phyloP scores from a whole-genome alignment of 495 filamentous ascomycete species.

The Beverwykella pulmonaria region DNA sequence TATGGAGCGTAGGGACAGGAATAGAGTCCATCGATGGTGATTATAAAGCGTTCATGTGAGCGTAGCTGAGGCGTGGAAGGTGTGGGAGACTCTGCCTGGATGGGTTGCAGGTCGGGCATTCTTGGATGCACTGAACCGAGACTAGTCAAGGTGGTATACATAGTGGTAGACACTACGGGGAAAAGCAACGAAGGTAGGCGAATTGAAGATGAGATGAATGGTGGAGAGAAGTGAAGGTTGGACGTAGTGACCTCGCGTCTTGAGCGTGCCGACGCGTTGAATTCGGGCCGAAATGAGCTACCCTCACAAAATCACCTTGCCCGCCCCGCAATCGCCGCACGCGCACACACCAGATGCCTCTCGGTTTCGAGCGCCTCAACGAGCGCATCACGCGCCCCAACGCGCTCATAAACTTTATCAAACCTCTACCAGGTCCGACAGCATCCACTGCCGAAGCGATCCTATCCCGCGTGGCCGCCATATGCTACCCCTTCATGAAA shows the following conservation, averaged over 20 bases:
- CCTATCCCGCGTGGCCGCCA: slow-evolving; percentile 74
- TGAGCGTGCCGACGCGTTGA: slow-evolving; percentile 19
- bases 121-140: no score
- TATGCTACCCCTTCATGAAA: slow-evolving; percentile 76
- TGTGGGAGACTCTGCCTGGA: no score
- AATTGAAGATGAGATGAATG: no score
- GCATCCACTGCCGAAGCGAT: slow-evolving; percentile 66
- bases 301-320: not conserved
- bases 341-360: slow-evolving; percentile 58
- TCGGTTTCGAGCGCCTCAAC: slow-evolving; percentile 70
- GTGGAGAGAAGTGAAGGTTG: no score
- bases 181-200: no score
- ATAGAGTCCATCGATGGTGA: no score
- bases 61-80: no score
- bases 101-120: no score
- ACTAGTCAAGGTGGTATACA: no score
- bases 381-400: slow-evolving; percentile 67
- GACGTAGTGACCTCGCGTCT: slow-evolving; percentile 22
- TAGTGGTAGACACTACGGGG: no score
- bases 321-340: not conserved
- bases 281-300: not conserved
- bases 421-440: slow-evolving; percentile 64
- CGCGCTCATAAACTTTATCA: slow-evolving; percentile 73
- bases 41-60: no score
- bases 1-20: no score